These are phyloP conservation scores for Somion occarium DNA, from an alignment of 1,284 basidiomycete genomes.

Conservation along the genomic window DNA sequence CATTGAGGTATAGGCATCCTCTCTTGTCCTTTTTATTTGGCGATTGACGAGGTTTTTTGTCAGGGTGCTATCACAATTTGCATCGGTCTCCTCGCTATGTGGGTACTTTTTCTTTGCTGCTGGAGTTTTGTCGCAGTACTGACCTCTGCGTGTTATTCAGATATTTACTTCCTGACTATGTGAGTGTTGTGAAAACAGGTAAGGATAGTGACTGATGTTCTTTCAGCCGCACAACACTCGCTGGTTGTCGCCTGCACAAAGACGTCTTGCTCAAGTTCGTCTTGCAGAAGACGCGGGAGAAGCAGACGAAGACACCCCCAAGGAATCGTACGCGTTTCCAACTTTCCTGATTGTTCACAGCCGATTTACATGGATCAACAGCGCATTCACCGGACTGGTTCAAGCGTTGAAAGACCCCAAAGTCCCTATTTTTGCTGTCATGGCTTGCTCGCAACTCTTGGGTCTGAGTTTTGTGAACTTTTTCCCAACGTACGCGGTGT, in stretches of 20 bases:
- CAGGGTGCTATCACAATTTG: conserved; percentile 55
- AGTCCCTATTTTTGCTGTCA: conserved; percentile 54
- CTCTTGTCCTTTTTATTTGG: not conserved
- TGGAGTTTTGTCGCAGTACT: not conserved
- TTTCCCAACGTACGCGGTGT: conserved; percentile 57
- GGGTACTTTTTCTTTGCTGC: conserved; percentile 15
- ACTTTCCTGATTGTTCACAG: not conserved
- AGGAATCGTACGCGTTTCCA: conserved; percentile 43
- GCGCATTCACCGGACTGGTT: conserved; percentile 47
- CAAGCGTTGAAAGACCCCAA: conserved; percentile 61
- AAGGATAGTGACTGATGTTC: not conserved
- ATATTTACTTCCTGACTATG: conserved; percentile 22
- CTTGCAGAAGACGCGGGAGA: conserved; percentile 76
- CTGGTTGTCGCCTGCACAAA: conserved; percentile 56
- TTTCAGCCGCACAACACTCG: conserved; percentile 58
- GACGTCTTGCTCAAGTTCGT: conserved; percentile 63
- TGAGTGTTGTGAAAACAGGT: too few species aligned
- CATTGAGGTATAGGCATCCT: conserved; percentile 41
- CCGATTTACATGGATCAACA: conserved; percentile 19
- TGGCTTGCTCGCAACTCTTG: conserved; percentile 46
- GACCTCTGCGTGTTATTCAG: not conserved
- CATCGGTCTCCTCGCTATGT: conserved; percentile 56
- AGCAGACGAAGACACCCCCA: conserved; percentile 52
- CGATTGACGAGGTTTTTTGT: not conserved
- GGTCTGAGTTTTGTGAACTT: conserved; percentile 72